phyloP scores from a whole-genome alignment of 2,329 filamentous ascomycete genomes.

The Hymenotorrendiella dingleyae region DNA sequence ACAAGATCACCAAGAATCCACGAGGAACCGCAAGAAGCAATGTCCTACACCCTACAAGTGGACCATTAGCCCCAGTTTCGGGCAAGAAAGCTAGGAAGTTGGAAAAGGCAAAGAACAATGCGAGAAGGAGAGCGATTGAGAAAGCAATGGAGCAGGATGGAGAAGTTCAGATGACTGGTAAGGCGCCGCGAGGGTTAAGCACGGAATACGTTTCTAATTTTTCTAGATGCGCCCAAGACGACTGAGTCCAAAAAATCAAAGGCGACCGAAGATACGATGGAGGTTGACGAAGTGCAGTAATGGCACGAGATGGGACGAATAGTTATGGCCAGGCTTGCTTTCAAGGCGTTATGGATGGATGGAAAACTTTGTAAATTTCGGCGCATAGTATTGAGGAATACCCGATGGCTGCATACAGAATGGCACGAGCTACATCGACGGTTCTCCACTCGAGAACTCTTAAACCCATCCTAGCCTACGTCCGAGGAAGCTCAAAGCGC shows the following conservation, averaged over 20 bases:
- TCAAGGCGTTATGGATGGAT: no score
- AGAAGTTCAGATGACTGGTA: conserved; percentile 31
- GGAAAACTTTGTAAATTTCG: no score
- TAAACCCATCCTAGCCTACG: conserved; percentile 27
- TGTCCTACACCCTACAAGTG: conserved; percentile 29
- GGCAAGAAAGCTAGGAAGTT: conserved; percentile 31
- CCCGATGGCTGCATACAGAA: no score
- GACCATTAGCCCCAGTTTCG: conserved; percentile 28
- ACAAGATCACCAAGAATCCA: conserved; percentile 28
- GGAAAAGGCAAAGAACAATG: conserved; percentile 28
- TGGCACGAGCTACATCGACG: no score
- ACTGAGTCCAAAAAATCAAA: background rate
- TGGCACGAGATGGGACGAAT: no score
- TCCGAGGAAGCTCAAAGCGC: conserved; percentile 41
- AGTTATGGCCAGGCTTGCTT: no score
- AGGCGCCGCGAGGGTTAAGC: background rate
- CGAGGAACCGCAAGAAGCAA: conserved; percentile 26
- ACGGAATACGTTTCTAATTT: background rate
- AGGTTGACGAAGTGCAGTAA: background rate
- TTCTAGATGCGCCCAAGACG: background rate
- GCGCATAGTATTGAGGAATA: no score
- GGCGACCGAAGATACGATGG: background rate
- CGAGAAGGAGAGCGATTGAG: conserved; percentile 28
- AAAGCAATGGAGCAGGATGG: conserved; percentile 28
- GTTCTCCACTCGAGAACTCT: no score